A percentile compares a stretch with the other conserved stretches of the same genome.
Conservation (phyloP, 2,329 filamentous ascomycete species). For the Cladophialophora exuberans region DNA sequence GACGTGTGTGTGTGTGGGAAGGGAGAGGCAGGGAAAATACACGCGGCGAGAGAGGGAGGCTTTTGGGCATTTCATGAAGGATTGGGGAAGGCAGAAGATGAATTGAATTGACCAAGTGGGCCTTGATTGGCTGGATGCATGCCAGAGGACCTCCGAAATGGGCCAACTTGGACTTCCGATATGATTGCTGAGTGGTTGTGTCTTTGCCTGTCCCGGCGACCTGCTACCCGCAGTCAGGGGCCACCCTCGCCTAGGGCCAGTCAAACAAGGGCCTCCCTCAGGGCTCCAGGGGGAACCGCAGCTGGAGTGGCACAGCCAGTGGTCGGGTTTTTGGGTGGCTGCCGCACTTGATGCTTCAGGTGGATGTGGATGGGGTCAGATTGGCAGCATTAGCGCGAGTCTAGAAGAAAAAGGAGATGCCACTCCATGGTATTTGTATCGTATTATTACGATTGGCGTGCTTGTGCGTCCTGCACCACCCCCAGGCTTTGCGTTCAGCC, state of each 20-base stretch:
- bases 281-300: constrained; percentile 8
- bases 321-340: constrained; percentile 12
- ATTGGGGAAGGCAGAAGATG: constrained; percentile 11
- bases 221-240: constrained; percentile 2
- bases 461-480: constrained; percentile 9
- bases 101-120: constrained; percentile 11
- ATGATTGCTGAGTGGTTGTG: constrained; percentile 5
- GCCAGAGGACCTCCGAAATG: constrained; percentile 13
- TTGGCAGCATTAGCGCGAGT: constrained; percentile 18
- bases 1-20: constrained; percentile 34
- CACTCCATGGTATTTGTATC: constrained; percentile 9
- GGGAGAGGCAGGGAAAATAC: constrained; percentile 37
- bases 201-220: constrained; percentile 1
- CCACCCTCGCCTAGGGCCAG: constrained; percentile 2
- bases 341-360: constrained; percentile 15
- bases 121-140: constrained; percentile 8
- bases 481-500: constrained; percentile 16
- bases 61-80: constrained; percentile 17
- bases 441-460: constrained; percentile 6
- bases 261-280: not conserved
- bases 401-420: constrained; percentile 20
- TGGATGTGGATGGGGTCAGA: constrained; percentile 19
- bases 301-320: constrained; percentile 1
- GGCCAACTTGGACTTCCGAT: constrained; percentile 4
- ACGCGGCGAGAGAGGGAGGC: constrained; percentile 10